A percentile compares a stretch with the other conserved stretches of the same genome.
Evolutionary conservation across 2,329 filamentous ascomycete species (phyloP).

Genomic region (Penicillium italicum): DNA sequence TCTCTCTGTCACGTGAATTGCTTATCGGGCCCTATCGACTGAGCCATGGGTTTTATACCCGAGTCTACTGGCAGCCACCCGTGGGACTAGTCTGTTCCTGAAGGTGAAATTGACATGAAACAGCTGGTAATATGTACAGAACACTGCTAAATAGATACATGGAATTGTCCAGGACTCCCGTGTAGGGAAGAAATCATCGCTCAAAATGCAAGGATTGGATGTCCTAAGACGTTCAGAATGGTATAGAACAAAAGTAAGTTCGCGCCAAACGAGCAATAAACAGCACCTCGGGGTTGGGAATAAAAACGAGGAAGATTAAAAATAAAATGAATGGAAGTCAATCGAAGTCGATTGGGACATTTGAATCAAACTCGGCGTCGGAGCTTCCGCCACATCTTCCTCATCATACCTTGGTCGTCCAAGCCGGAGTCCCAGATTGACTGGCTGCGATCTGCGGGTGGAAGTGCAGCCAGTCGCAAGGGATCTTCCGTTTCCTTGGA

Average conservation of each 20-base stretch:
- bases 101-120: neutral
- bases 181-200: neutral
- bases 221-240: conserved; percentile 2
- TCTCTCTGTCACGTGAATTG: conserved; percentile 32
- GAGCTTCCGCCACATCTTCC: conserved; percentile 45
- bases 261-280: conserved; percentile 5
- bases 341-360: neutral
- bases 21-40: conserved; percentile 17
- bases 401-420: conserved; percentile 39
- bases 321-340: neutral
- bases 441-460: conserved; percentile 41
- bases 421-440: conserved; percentile 45
- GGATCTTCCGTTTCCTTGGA: conserved; percentile 60
- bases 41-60: conserved; percentile 1
- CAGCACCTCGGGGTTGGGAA: neutral
- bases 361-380: conserved; percentile 26
- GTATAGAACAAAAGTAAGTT: neutral
- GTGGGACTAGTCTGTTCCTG: neutral
- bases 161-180: neutral
- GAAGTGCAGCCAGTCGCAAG: conserved; percentile 53
- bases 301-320: neutral
- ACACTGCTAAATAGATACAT: conserved; percentile 14
- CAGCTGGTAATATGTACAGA: conserved; percentile 15
- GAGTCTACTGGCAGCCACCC: neutral
- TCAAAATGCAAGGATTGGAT: neutral